Base-by-base conservation (phyloP, 2,329 filamentous ascomycete genomes). In the Aureobasidium sp. region DNA sequence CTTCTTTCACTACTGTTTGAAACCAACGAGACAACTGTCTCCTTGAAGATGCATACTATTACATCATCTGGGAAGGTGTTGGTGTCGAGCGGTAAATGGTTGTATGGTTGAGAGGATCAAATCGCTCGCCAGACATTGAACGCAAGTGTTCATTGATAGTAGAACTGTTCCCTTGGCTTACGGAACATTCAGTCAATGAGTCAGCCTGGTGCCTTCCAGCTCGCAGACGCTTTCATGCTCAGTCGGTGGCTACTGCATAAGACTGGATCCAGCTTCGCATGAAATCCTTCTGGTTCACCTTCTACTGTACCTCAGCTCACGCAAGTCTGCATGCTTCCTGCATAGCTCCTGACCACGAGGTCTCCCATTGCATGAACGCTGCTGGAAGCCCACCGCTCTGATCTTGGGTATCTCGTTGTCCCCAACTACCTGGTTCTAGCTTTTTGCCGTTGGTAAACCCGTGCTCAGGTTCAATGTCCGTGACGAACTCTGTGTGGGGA, bases 41-140 rank as follows among this genome's bases (percentile, higher is more conserved):
- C 53, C 53, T 56, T 46, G 13, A 39, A 44, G 39, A 15, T 56
- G 53, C 53, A 46, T 56, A 46, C 27, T 27, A 56, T 46, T 44
- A n/a, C 37, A 44, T 44, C 53, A 56, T 29, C 26, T 10, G 41
- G 36, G 15, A 34, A 24, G 26, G 43, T 20, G 13, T 24, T 26
- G 20, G 37, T 26, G 36, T 55, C 50, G 51, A 43, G 44, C 36
- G 34, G 36, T n/a, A 24, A 26, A 29, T 56, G n/a, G 17, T 6
- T 46, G 9, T 26, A n/a, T 27, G 51, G 17, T 17, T 29, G 24
- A 29, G 26, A 37, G 36, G 36, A 26, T 29, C 36, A 43, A 55
- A 17, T 32, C 7, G 26, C 36, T 55, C 27, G 51, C 51, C 51
- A 32, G 36, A 41, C 17, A 41, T 36, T 29, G 13, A 15, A 10